Conservation (phyloP, 2,329 filamentous ascomycete genomes). For the Waltergamsia citrina region DNA sequence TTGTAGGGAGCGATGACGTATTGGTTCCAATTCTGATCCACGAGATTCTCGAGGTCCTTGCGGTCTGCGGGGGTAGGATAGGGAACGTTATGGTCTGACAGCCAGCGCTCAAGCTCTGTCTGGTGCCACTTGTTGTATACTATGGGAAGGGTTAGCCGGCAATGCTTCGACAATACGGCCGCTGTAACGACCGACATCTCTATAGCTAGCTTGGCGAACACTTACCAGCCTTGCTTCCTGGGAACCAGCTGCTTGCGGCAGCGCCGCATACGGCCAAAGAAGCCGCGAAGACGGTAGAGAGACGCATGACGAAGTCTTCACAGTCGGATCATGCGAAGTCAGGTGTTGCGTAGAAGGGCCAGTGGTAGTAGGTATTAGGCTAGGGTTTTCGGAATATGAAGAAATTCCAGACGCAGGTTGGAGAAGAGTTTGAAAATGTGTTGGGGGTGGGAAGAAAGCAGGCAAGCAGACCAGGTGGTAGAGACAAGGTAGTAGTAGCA, state of each 20-base stretch:
- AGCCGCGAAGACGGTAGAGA: conserved; percentile 59
- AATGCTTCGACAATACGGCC: neutral
- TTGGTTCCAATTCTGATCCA: conserved; percentile 81
- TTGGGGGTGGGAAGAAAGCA: no score
- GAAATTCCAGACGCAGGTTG: no score
- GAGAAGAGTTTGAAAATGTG: no score
- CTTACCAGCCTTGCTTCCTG: conserved; percentile 65
- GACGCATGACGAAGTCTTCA: conserved; percentile 62
- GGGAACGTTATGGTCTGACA: conserved; percentile 83
- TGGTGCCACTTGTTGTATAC: conserved; percentile 99
- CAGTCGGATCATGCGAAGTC: neutral
- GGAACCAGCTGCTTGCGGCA: conserved; percentile 74
- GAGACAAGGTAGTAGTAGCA: no score
- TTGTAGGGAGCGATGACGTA: conserved; percentile 68
- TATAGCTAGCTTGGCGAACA: conserved; percentile 2
- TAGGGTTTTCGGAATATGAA: no score
- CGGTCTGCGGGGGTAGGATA: conserved; percentile 87
- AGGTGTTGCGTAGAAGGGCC: neutral
- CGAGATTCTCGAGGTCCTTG: conserved; percentile 86
- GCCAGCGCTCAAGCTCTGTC: conserved; percentile 94
- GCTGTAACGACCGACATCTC: neutral
- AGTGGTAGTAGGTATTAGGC: conserved; percentile 8
- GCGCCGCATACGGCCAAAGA: conserved; percentile 62
- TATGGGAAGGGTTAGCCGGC: conserved; percentile 22
- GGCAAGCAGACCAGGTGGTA: no score